A percentile compares a stretch with the other conserved stretches of the same genome.
Evolutionary conservation across 768 basidiomycete genomes (phyloP).

Genomic region (Tulasnella sp.): DNA sequence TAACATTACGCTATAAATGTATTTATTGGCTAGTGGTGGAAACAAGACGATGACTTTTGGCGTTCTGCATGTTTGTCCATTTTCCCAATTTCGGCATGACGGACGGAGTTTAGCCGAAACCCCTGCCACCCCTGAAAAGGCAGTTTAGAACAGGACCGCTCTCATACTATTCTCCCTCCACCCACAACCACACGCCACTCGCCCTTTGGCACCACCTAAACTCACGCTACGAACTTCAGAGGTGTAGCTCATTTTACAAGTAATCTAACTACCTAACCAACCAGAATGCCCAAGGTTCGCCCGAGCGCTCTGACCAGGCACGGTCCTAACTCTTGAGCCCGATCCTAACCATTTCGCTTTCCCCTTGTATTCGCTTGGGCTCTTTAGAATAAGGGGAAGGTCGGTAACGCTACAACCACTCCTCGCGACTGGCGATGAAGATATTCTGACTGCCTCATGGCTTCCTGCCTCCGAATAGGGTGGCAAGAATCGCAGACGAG

Average conservation of each 20-base stretch:
- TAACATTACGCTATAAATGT: background rate
- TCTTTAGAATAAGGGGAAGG: background rate
- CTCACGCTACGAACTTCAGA: background rate
- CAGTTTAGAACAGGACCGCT: background rate
- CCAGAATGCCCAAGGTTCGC: background rate
- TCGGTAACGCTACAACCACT: background rate
- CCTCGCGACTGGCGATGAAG: background rate
- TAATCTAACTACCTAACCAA: background rate
- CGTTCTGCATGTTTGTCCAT: background rate
- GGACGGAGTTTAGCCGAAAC: background rate
- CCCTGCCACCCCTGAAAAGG: background rate
- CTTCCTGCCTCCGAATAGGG: constrained; percentile 46
- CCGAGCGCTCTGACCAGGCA: background rate
- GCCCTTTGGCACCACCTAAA: background rate
- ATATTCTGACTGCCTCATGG: background rate
- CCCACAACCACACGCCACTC: background rate
- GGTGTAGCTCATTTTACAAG: background rate
- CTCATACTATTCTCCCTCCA: background rate
- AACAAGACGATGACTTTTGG: background rate
- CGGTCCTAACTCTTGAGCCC: background rate
- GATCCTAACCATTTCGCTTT: background rate
- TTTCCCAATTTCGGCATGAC: background rate
- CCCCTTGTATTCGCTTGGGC: background rate
- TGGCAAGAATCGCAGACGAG: constrained; percentile 97
- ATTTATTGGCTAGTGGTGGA: background rate